phyloP scores from a whole-genome alignment of 1,139 yeast genomes.

The Scheffersomyces titani region DNA sequence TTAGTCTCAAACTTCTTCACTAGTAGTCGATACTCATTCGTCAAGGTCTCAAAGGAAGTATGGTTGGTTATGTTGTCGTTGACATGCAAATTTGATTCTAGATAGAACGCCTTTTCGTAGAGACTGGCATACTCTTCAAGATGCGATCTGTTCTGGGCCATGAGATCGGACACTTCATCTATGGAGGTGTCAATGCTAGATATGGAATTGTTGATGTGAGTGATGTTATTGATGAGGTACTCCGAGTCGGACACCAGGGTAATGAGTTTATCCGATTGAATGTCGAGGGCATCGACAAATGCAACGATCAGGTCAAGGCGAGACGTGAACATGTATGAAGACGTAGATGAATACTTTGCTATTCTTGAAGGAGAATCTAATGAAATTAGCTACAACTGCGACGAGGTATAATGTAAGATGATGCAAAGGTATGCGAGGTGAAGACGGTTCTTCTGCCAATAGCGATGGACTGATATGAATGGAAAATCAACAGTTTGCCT shows the following conservation, averaged over 20 bases:
- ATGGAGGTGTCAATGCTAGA: constrained; percentile 31
- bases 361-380: background rate
- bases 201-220: constrained; percentile 21
- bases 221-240: constrained; percentile 21
- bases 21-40: constrained; percentile 38
- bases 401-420: background rate
- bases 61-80: constrained; percentile 42
- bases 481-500: background rate
- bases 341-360: background rate
- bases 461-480: background rate
- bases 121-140: constrained; percentile 31
- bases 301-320: constrained; percentile 32
- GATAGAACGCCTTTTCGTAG: constrained; percentile 31
- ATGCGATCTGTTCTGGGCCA: constrained; percentile 23
- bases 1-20: constrained; percentile 13
- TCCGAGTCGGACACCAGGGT: constrained; percentile 24
- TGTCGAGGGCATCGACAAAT: constrained; percentile 32
- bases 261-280: constrained; percentile 25
- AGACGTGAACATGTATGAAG: constrained; percentile 6
- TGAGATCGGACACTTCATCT: constrained; percentile 27
- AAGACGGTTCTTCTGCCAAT: background rate
- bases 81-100: constrained; percentile 34
- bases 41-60: constrained; percentile 51
- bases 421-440: background rate
- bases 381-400: background rate